These are phyloP conservation scores for Rhazya stricta DNA, from an alignment of 257 asterid genomes.

Conservation along the genomic window DNA sequence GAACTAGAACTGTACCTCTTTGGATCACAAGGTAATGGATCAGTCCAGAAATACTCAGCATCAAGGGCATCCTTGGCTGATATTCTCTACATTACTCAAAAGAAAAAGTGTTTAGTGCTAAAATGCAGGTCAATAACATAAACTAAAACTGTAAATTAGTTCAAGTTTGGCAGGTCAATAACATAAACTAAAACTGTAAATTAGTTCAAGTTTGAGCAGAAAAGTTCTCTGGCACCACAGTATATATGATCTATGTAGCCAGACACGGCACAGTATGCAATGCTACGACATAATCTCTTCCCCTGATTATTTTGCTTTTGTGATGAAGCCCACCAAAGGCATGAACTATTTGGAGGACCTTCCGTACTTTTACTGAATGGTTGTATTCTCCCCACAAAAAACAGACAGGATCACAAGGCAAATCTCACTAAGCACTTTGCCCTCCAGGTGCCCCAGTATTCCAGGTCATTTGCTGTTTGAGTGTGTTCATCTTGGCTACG, in stretches of 20 bases:
- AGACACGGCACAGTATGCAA: background rate
- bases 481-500: too few species aligned
- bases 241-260: background rate
- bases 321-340: background rate
- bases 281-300: background rate
- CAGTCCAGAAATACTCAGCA: conserved; percentile 86
- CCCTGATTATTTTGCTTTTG: background rate
- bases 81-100: conserved; percentile 52
- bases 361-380: background rate
- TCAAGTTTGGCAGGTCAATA: background rate
- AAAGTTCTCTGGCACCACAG: background rate
- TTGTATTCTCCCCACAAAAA: background rate
- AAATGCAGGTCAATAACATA: background rate
- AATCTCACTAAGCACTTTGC: background rate
- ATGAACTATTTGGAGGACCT: background rate
- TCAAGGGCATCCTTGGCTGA: conserved; percentile 86
- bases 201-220: background rate
- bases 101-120: background rate
- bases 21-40: conserved; percentile 86
- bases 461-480: background rate
- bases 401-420: too few species aligned
- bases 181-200: background rate
- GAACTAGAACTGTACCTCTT: conserved; percentile 44
- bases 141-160: background rate
- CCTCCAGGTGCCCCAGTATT: background rate